Evolutionary conservation across 2,329 filamentous ascomycete species (phyloP).

Genomic region (Furcasterigmium sp.): DNA sequence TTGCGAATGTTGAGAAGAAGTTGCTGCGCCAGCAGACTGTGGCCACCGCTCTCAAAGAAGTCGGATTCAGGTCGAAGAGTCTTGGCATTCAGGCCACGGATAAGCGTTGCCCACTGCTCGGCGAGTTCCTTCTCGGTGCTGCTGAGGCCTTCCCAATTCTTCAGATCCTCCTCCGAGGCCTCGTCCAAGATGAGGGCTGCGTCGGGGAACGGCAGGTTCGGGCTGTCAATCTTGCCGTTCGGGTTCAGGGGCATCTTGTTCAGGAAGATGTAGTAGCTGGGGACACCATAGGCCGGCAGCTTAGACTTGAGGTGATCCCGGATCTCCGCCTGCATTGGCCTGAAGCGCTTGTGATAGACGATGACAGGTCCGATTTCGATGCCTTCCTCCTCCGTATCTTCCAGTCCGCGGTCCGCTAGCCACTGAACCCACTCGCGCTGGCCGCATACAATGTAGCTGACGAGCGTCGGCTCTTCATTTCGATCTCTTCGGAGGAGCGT

Average conservation of each 20-base stretch:
- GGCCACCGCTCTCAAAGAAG: conserved; percentile 34
- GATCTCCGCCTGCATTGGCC: conserved; percentile 41
- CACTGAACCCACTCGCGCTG: no score
- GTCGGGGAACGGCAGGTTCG: conserved; percentile 69
- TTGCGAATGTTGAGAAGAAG: conserved; percentile 64
- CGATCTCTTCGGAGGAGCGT: conserved; percentile 80
- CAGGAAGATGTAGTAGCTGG: conserved; percentile 26
- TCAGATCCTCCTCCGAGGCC: conserved; percentile 34
- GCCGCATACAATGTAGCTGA: conserved; percentile 82
- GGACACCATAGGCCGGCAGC: conserved; percentile 33
- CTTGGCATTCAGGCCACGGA: conserved; percentile 11
- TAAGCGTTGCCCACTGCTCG: conserved; percentile 7
- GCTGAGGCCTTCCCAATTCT: conserved; percentile 27
- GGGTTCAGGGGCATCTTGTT: conserved; percentile 38
- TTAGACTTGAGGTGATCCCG: conserved; percentile 23
- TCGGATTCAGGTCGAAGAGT: conserved; percentile 29
- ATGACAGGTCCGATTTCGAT: conserved; percentile 34
- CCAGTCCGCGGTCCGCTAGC: no score
- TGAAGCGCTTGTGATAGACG: conserved; percentile 39
- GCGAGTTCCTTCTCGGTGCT: conserved; percentile 62
- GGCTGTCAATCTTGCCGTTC: conserved; percentile 76
- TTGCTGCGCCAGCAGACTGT: conserved; percentile 54
- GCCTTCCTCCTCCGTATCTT: conserved; percentile 39
- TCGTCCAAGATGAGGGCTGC: conserved; percentile 21
- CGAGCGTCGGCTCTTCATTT: conserved; percentile 78